phyloP scores from a whole-genome alignment of 2,329 filamentous ascomycete genomes.

The Trichoderma guizhouense region DNA sequence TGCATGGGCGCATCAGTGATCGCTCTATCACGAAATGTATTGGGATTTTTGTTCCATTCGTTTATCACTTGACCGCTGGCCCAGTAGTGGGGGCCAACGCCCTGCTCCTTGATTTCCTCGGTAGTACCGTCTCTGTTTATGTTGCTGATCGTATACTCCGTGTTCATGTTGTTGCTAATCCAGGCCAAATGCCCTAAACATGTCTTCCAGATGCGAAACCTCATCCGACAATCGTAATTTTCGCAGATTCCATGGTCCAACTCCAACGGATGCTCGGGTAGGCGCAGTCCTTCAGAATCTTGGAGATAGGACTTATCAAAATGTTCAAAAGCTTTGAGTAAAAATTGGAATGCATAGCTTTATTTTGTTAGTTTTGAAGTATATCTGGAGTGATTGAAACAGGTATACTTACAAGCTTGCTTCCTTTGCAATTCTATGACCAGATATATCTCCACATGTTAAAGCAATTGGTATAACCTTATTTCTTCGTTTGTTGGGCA shows the following conservation, averaged over 20 bases:
- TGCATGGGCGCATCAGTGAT: not conserved
- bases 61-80: not conserved
- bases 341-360: not conserved
- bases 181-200: not conserved
- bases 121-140: not conserved
- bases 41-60: fast-evolving
- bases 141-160: no score
- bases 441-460: not conserved
- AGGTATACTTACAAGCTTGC: not conserved
- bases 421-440: not conserved
- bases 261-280: not conserved
- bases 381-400: fast-evolving
- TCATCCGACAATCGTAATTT: not conserved
- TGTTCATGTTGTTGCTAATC: not conserved
- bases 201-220: not conserved
- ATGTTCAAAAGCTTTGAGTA: not conserved
- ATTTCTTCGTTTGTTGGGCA: fast-evolving
- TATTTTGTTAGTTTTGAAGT: fast-evolving
- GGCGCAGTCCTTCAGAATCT: no score
- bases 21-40: not conserved
- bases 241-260: fast-evolving
- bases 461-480: not conserved
- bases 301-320: not conserved
- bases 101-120: not conserved
- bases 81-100: not conserved